phyloP scores from a whole-genome alignment of 2,329 filamentous ascomycete species.

The Penicillium sp. region DNA sequence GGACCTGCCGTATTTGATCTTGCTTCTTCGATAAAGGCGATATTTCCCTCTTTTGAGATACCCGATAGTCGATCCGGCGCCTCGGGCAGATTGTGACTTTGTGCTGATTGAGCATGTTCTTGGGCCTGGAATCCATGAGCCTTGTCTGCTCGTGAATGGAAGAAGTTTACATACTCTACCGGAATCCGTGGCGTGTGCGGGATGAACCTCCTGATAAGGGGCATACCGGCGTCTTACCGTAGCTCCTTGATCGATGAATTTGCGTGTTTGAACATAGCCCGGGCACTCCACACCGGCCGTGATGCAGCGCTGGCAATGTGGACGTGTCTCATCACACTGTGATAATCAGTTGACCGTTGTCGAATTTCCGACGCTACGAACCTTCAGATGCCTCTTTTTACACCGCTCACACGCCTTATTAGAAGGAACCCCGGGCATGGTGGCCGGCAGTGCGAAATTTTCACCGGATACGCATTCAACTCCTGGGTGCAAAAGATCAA shows the following conservation, averaged over 20 bases:
- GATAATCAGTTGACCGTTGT: not conserved
- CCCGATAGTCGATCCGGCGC: not conserved
- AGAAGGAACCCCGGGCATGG: conserved; percentile 41
- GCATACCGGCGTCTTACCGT: conserved; percentile 42
- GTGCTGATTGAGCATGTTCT: not conserved
- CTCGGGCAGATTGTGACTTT: not conserved
- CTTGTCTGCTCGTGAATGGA: not conserved
- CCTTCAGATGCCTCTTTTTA: conserved; percentile 42
- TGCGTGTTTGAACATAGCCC: conserved; percentile 45
- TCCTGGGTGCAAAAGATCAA: not conserved
- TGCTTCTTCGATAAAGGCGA: not conserved
- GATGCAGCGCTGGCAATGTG: conserved; percentile 39
- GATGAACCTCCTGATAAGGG: conserved; percentile 33
- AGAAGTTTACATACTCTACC: not conserved
- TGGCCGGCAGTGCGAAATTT: not conserved
- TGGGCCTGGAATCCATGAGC: not conserved
- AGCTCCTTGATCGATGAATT: conserved; percentile 45
- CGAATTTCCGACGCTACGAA: conserved; percentile 8
- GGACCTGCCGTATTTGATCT: not conserved
- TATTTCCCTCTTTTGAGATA: not conserved
- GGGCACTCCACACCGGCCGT: conserved; percentile 40
- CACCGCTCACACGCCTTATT: conserved; percentile 43
- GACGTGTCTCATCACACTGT: conserved; percentile 43
- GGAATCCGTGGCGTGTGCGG: not conserved
- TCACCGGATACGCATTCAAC: not conserved